Evolutionary conservation across 805 yeast genomes (phyloP).

Genomic region (Starmerella apicola): DNA sequence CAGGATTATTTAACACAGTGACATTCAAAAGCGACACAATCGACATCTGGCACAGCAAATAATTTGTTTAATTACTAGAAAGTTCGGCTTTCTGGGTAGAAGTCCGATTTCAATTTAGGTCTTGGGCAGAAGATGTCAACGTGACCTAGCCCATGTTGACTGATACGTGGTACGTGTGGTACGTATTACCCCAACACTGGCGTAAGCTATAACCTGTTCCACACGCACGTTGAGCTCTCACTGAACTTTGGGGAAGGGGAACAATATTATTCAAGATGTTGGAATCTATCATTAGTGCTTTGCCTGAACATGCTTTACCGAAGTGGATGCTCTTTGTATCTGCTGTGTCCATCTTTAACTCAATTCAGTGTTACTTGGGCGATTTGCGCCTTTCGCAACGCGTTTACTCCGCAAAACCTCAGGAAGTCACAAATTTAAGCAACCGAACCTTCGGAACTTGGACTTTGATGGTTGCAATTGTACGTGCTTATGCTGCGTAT

Average conservation of each 20-base stretch:
- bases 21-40: constrained; percentile 87
- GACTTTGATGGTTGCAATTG: constrained; percentile 78
- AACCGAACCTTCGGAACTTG: constrained; percentile 99
- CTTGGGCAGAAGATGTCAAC: too few relatives aligned
- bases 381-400: constrained; percentile 63
- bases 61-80: too few relatives aligned
- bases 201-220: too few relatives aligned
- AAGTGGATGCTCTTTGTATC: constrained; percentile 74
- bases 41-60: too few relatives aligned
- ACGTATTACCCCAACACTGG: too few relatives aligned
- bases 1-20: constrained; percentile 87
- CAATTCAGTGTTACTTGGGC: constrained; percentile 69
- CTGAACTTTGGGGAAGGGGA: too few relatives aligned
- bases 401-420: constrained; percentile 59
- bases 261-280: not conserved
- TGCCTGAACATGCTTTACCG: constrained; percentile 43
- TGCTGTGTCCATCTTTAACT: constrained; percentile 82
- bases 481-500: constrained; percentile 81
- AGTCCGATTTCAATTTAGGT: too few relatives aligned
- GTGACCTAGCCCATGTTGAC: too few relatives aligned
- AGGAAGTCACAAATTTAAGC: constrained; percentile 48
- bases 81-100: too few relatives aligned
- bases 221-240: too few relatives aligned
- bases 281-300: not conserved
- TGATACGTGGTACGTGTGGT: too few relatives aligned